Evolutionary conservation across 352 stramenopile species (phyloP).

Genomic region (Peronospora destructor): DNA sequence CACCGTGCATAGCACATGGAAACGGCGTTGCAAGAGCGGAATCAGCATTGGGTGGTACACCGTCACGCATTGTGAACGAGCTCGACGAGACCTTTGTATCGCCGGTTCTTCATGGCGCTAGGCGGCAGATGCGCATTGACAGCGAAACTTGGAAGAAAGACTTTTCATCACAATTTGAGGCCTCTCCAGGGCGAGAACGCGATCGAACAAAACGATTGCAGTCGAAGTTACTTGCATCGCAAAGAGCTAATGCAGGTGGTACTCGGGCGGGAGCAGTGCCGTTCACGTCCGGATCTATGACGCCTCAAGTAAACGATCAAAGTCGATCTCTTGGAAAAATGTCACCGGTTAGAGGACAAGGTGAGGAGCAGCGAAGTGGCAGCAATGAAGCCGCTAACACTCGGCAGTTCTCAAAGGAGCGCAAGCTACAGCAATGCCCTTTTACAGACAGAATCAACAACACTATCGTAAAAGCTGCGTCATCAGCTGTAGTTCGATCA

Average conservation of each 20-base stretch:
- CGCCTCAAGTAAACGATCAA: conserved; percentile 16
- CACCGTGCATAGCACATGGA: conserved; percentile 33
- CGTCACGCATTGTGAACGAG: conserved; percentile 25
- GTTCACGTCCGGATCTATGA: conserved; percentile 13
- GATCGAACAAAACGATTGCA: conserved; percentile 48
- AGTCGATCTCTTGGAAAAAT: conserved; percentile 7
- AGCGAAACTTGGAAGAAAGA: conserved; percentile 59
- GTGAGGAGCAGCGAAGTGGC: conserved; percentile 10
- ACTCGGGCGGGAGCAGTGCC: conserved; percentile 7
- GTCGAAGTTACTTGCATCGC: conserved; percentile 32
- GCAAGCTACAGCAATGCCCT: conserved; percentile 9
- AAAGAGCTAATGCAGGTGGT: background rate
- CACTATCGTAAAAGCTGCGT: conserved; percentile 8
- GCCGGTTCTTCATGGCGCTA: conserved; percentile 42
- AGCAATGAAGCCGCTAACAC: conserved; percentile 1
- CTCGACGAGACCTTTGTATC: conserved; percentile 59
- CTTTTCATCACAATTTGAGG: conserved; percentile 60
- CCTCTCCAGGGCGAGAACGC: conserved; percentile 42
- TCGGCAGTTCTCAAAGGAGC: conserved; percentile 9
- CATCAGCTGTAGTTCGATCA: conserved; percentile 21
- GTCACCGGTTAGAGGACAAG: conserved; percentile 18
- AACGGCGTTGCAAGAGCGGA: conserved; percentile 25
- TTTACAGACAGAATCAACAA: conserved; percentile 4
- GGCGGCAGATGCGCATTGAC: conserved; percentile 60
- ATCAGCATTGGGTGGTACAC: conserved; percentile 12